Evolutionary conservation across 2,329 filamentous ascomycete genomes (phyloP).

Genomic region (Scortechinia acanthostroma): DNA sequence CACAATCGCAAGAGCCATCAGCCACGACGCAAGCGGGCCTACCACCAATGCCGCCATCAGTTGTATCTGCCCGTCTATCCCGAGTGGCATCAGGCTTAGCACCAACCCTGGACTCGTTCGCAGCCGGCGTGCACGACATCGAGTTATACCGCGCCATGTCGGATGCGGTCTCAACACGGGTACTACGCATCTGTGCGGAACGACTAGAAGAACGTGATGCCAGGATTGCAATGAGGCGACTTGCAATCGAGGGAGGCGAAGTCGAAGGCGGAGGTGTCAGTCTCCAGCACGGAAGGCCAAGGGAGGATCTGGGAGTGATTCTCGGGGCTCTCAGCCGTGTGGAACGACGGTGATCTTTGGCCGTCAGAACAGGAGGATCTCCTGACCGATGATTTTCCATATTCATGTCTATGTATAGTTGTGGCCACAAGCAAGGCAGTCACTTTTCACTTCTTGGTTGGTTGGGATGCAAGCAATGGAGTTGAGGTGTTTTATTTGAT

Average conservation of each 20-base stretch:
- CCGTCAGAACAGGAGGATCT: too few relatives aligned
- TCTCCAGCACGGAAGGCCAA: neutral
- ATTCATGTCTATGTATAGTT: too few relatives aligned
- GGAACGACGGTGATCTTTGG: neutral
- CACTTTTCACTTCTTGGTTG: too few relatives aligned
- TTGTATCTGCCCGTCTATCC: constrained; percentile 33
- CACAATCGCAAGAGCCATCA: constrained; percentile 7
- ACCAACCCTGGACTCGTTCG: constrained; percentile 50
- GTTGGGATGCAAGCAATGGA: neutral
- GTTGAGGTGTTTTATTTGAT: neutral
- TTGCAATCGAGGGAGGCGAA: neutral
- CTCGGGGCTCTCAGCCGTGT: neutral
- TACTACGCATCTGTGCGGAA: constrained; percentile 41
- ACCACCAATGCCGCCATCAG: constrained; percentile 16
- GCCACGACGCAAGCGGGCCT: constrained; percentile 10
- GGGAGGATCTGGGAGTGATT: neutral
- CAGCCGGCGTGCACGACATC: constrained; percentile 51
- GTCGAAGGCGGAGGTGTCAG: neutral
- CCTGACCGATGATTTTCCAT: too few relatives aligned
- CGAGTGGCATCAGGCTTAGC: constrained; percentile 41
- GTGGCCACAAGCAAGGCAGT: too few relatives aligned
- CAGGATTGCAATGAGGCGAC: neutral
- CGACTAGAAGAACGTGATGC: constrained; percentile 43
- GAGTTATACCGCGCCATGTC: constrained; percentile 45
- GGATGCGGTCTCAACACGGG: constrained; percentile 43